These are phyloP conservation scores for Kurtzmaniella quercitrusa DNA, from an alignment of 1,139 yeast species.

Conservation along the genomic window DNA sequence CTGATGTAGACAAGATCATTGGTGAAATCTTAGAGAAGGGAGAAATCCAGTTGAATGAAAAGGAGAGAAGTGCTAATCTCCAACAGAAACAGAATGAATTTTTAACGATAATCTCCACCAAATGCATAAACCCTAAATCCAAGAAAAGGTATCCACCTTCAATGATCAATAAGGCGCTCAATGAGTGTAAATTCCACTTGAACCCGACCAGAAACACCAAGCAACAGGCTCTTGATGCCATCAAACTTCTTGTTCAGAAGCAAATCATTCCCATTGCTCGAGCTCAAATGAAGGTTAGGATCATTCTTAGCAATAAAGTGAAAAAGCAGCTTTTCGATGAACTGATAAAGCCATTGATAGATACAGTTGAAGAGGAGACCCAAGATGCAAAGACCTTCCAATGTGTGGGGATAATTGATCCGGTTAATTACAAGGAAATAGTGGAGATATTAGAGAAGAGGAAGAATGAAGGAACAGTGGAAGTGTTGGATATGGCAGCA, in stretches of 20 bases:
- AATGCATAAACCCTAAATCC: conserved; percentile 85
- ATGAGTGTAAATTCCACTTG: conserved; percentile 76
- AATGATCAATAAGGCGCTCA: conserved; percentile 84
- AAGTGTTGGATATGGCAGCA: conserved; percentile 89
- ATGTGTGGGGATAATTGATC: conserved; percentile 76
- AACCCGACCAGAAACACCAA: conserved; percentile 79
- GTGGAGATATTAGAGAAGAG: conserved; percentile 58
- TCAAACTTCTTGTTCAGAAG: conserved; percentile 65
- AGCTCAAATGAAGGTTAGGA: conserved; percentile 85
- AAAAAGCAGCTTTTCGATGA: conserved; percentile 43
- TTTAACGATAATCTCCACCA: conserved; percentile 77
- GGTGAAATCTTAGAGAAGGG: conserved; percentile 82
- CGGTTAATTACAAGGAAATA: conserved; percentile 72
- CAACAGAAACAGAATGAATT: conserved; percentile 80
- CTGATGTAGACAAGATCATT: conserved; percentile 70
- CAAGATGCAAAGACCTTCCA: conserved; percentile 49
- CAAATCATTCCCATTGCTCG: conserved; percentile 91
- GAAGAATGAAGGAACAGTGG: conserved; percentile 62
- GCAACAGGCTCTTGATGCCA: conserved; percentile 88
- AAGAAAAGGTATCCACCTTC: conserved; percentile 92
- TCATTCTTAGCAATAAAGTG: conserved; percentile 48
- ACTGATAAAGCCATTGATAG: conserved; percentile 49
- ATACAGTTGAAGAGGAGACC: conserved; percentile 51
- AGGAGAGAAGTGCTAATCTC: conserved; percentile 77
- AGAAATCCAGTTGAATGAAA: conserved; percentile 90